Conservation (phyloP, 352 stramenopile species). For the Phytopythium cucurbitacearum region DNA sequence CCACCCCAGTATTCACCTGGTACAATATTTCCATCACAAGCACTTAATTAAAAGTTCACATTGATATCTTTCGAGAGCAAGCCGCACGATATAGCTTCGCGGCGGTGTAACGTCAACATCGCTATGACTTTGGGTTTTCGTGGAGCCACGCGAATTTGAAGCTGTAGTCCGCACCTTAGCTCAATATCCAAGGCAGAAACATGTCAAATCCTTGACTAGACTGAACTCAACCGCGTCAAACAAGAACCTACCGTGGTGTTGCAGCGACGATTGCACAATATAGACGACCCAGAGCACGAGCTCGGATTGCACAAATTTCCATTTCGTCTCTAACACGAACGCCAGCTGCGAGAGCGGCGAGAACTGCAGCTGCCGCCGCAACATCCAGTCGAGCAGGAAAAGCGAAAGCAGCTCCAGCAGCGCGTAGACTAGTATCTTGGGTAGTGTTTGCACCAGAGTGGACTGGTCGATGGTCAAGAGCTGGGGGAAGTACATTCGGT, state of each 20-base stretch:
- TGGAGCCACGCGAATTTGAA: constrained; percentile 1
- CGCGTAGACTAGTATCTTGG: constrained; percentile 13
- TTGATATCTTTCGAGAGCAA: too few species aligned
- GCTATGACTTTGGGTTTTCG: too few species aligned
- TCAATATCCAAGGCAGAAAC: background rate
- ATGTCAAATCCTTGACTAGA: background rate
- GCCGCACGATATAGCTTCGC: too few species aligned
- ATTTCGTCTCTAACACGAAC: constrained; percentile 22
- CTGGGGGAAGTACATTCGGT: constrained; percentile 25
- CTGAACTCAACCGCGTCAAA: background rate
- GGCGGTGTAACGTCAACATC: too few species aligned
- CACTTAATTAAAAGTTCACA: too few species aligned
- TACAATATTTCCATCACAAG: too few species aligned
- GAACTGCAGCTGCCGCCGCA: constrained; percentile 14
- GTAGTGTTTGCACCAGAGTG: constrained; percentile 4
- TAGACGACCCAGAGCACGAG: constrained; percentile 20
- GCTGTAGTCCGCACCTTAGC: background rate
- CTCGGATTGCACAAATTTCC: constrained; percentile 10
- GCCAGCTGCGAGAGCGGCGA: constrained; percentile 16
- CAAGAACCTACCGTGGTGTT: constrained; percentile 9
- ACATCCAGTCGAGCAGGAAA: constrained; percentile 10
- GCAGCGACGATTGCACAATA: constrained; percentile 16
- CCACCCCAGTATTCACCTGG: too few species aligned
- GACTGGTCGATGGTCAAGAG: constrained; percentile 8
- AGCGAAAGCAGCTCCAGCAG: constrained; percentile 11